Percentiles rank a stretch among this genome's conserved stretches.
Evolutionary conservation across 441 rosid genomes (phyloP).

Genomic region (Populus hybrid): DNA sequence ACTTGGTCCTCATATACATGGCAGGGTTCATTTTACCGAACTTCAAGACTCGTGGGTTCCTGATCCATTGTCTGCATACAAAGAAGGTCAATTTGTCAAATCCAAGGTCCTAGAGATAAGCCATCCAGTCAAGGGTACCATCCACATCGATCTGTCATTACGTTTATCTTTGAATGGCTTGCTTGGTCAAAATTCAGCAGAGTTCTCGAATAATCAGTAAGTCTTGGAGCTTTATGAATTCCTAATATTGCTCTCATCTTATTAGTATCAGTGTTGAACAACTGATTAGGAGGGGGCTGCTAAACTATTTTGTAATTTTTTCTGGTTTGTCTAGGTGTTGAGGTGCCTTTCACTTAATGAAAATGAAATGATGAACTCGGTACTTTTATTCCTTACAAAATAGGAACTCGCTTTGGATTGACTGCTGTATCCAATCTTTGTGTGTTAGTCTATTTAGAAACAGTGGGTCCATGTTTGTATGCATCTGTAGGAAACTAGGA

Average conservation of each 20-base stretch:
- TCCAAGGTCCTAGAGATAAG: conserved; percentile 88
- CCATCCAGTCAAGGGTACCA: conserved; percentile 56
- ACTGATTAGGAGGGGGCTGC: neutral
- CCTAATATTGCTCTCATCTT: neutral
- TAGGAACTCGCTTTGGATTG: neutral
- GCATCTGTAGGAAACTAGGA: neutral
- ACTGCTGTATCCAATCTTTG: neutral
- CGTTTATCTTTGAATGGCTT: conserved; percentile 66
- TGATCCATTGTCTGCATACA: conserved; percentile 67
- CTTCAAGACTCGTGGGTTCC: conserved; percentile 67
- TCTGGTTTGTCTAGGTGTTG: neutral
- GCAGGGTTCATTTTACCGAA: conserved; percentile 90
- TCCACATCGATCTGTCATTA: conserved; percentile 76
- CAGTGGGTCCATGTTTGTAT: neutral
- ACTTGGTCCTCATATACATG: conserved; percentile 76
- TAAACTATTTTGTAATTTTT: neutral
- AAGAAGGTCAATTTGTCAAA: conserved; percentile 86
- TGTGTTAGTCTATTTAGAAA: neutral
- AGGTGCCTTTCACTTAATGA: neutral
- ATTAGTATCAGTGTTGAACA: neutral
- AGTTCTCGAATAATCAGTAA: conserved; percentile 45
- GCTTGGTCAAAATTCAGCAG: conserved; percentile 37
- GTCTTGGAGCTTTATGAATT: conserved; percentile 21
- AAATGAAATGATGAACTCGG: neutral
- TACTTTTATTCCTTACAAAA: neutral